Base-by-base conservation (phyloP, 2,329 filamentous ascomycete species). In the Aureobasidium sp. region DNA sequence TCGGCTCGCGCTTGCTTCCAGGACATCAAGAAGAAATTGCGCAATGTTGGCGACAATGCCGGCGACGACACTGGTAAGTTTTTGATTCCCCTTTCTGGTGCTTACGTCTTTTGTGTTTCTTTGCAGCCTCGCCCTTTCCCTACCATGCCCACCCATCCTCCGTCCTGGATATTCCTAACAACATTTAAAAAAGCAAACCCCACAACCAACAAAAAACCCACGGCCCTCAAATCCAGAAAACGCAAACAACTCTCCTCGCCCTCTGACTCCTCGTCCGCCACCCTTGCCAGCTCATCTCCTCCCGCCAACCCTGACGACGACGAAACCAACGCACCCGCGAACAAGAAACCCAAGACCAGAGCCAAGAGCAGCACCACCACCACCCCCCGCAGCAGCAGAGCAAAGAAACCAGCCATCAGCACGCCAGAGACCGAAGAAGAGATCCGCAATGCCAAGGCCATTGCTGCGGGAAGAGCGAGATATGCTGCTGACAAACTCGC, bases 1-100 rank as follows among this genome's bases (percentile, higher is more conserved):
- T 71, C 73, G 1, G 75, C 75, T 3, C 66, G 64, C 15, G 68
- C 70, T n/a, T 62, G 69, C 17, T 77, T 72, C 63, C 64, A 66
- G 37, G 68, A 67, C 11, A 68, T 73, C 11, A 75, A 70, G 60
- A 73, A 71, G 61, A 77, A 75, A 64, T 60, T 78, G 43, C 43
- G 43, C n/a, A 21, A 19, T 23, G 4, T 23, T 13, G 21, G 21
- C 11, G 21, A n/a, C 43, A 27, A 27, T 8, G 15, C 15, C 11
- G 72, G 29, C n/a, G 40, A 13, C 7, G 50, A 31, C 25, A 38
- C 15, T 35, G 51, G 57, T 61, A 9, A 33, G 42, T 54, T 15
- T n/a, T n/a, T n/a, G n/a, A n/a, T n/a, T n/a, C n/a, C n/a, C n/a
- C n/a, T n/a, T n/a, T n/a, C n/a, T n/a, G n/a, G n/a, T 35, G 17